phyloP scores from a whole-genome alignment of 2,329 filamentous ascomycete genomes.

The Chalaropsis ovoidea region DNA sequence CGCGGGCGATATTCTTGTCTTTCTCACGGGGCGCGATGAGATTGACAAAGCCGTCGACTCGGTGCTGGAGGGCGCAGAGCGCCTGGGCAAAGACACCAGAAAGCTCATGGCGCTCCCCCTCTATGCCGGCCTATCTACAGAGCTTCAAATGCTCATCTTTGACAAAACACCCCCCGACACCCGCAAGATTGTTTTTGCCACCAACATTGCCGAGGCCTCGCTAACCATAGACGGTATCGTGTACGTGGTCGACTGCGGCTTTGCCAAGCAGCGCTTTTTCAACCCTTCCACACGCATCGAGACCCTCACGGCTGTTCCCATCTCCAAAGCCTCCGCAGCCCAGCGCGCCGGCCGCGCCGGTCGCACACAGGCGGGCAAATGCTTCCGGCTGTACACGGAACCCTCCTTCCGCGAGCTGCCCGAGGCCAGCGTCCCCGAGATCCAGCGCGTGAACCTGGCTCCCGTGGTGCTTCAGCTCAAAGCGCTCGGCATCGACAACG shows the following conservation, averaged over 20 bases:
- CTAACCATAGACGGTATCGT: constrained; percentile 89
- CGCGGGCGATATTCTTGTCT: constrained; percentile 80
- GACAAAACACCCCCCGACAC: constrained; percentile 71
- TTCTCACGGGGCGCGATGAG: constrained; percentile 85
- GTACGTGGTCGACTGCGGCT: constrained; percentile 83
- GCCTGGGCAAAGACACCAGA: constrained; percentile 36
- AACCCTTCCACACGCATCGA: constrained; percentile 80
- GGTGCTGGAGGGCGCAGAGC: constrained; percentile 27
- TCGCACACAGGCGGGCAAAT: constrained; percentile 82
- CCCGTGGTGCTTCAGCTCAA: constrained; percentile 85
- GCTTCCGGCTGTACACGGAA: constrained; percentile 85
- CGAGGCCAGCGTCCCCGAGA: constrained; percentile 72
- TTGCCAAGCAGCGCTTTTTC: constrained; percentile 80
- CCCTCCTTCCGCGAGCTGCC: constrained; percentile 54
- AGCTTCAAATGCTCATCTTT: constrained; percentile 93
- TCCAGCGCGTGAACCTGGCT: constrained; percentile 83
- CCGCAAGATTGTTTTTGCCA: constrained; percentile 84
- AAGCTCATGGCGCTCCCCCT: constrained; percentile 58
- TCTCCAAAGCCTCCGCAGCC: constrained; percentile 86
- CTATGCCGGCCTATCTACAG: constrained; percentile 78
- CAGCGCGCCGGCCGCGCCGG: constrained; percentile 86
- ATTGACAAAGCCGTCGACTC: constrained; percentile 49
- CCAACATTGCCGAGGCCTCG: constrained; percentile 93
- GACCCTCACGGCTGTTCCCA: constrained; percentile 65
- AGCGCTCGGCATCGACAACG: constrained; percentile 88